Base-by-base conservation (phyloP, 108 stramenopile genomes). In the Pelagomonas calceolata region DNA sequence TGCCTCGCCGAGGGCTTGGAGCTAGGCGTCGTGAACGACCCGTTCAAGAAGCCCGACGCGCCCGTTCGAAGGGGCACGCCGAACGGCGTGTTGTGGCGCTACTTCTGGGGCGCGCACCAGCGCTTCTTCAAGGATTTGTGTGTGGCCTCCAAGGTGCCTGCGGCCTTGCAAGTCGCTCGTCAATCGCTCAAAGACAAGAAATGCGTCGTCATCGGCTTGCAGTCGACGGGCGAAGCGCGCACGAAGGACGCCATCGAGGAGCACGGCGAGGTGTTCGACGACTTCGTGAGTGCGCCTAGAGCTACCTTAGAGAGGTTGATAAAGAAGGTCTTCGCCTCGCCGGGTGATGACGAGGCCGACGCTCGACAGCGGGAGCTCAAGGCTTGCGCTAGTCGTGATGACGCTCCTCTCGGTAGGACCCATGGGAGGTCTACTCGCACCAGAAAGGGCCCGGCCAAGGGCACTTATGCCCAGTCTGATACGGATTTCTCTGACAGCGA, bases 31-130 rank as follows among this genome's bases (percentile, higher is more conserved):
- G 7, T 32, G 4, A 5, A 7, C 10, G 67, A 67, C 32, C 32
- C 34, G 67, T 32, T 34, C 26, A 34, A 34, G 26, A 32, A 67
- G 26, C 5, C 26, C 5, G 66, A 66, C n/a, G n/a, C 32, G 14
- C 30, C 14, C n/a, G 66, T 30, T 30, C 32, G 70, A 44, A 65
- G 75, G 37, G 34, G 71, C 0, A 34, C 79, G 0, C 66, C 67
- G 44, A 32, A 68, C 33, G 63, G 32, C 26, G 34, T 46, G 16
- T 16, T 86, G 3, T 82, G 81, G 80, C 34, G 73, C 7, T 66
- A 72, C 33, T 85, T 82, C 76, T 85, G 84, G 84, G 82, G 77
- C 32, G 72, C 84, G 5, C 84, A 85, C 60, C 84, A 85, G 70
- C 79, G 84, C 51, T 85, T 85, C 67, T 85, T 85, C 34, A 77